phyloP scores from a whole-genome alignment of 208 protist species.

The Leishmania turanica region DNA sequence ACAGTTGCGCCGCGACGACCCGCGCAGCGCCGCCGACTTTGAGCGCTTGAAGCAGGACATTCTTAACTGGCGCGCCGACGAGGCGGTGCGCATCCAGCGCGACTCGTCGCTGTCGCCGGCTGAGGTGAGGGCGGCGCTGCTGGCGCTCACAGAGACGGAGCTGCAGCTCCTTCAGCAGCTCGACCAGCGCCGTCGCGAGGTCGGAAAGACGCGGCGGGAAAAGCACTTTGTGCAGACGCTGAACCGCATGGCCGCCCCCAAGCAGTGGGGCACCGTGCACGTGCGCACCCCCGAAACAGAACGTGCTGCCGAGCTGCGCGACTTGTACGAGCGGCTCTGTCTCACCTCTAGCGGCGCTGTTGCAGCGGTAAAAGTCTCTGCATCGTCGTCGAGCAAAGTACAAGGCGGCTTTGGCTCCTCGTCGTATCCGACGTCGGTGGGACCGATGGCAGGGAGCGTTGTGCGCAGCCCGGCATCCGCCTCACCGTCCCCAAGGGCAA shows the following conservation, averaged over 20 bases:
- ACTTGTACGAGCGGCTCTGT: constrained; percentile 89
- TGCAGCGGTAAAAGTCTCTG: background rate
- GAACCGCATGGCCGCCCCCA: constrained; percentile 79
- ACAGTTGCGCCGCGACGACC: constrained; percentile 90
- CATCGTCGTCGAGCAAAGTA: background rate
- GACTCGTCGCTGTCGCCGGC: constrained; percentile 44
- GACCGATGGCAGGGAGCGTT: background rate
- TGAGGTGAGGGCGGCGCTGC: constrained; percentile 67
- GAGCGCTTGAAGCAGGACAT: constrained; percentile 92
- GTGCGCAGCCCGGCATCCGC: background rate
- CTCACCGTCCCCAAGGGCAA: background rate
- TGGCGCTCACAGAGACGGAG: constrained; percentile 94
- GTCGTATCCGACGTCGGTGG: background rate
- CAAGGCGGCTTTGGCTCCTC: background rate
- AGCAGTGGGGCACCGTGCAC: constrained; percentile 80
- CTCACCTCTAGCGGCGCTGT: constrained; percentile 20
- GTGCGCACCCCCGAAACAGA: constrained; percentile 92
- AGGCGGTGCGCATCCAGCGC: constrained; percentile 78
- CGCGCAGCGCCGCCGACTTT: constrained; percentile 92
- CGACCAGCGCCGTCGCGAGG: constrained; percentile 86
- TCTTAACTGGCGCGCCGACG: constrained; percentile 84
- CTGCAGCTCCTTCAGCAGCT: constrained; percentile 96
- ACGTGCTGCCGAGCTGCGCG: constrained; percentile 93
- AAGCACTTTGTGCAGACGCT: constrained; percentile 66
- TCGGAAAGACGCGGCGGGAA: constrained; percentile 65